phyloP scores from a whole-genome alignment of 345 rosid genomes.

The Euphorbia pulcherrima region DNA sequence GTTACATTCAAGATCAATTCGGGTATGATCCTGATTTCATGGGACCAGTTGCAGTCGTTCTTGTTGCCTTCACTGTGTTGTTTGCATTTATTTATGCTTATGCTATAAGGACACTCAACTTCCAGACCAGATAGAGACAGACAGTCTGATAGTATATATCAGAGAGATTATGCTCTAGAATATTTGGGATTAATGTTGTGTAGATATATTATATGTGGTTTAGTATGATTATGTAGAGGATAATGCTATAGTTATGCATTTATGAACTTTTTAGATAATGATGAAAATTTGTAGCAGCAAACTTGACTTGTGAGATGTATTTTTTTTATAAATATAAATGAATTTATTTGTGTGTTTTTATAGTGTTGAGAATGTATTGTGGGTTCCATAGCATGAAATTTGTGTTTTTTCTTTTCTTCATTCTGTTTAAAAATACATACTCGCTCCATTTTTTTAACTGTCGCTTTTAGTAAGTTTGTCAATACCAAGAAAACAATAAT shows the following conservation, averaged over 20 bases:
- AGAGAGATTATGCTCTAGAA: neutral
- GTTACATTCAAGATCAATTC: slow-evolving; percentile 23
- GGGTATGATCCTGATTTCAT: slow-evolving; percentile 23
- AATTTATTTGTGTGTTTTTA: too few species aligned
- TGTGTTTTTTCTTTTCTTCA: too few species aligned
- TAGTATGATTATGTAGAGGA: neutral
- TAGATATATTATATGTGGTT: neutral
- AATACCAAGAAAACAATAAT: too few species aligned
- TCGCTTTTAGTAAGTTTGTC: too few species aligned
- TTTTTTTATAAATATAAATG: neutral
- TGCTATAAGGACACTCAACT: slow-evolving; percentile 29
- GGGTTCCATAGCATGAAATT: too few species aligned
- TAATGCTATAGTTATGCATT: too few species aligned
- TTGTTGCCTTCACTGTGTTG: slow-evolving; percentile 23
- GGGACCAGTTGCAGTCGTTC: slow-evolving; percentile 22
- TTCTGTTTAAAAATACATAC: too few species aligned
- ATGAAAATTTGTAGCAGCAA: neutral
- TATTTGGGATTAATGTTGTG: neutral
- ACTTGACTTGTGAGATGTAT: neutral
- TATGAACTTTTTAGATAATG: neutral
- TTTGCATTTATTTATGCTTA: slow-evolving; percentile 26
- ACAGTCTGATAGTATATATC: too few species aligned
- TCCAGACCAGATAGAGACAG: slow-evolving; percentile 30
- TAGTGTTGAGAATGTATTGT: too few species aligned
- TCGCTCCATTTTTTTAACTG: too few species aligned